phyloP scores from a whole-genome alignment of 768 basidiomycete species.

The Pisolithus orientalis region DNA sequence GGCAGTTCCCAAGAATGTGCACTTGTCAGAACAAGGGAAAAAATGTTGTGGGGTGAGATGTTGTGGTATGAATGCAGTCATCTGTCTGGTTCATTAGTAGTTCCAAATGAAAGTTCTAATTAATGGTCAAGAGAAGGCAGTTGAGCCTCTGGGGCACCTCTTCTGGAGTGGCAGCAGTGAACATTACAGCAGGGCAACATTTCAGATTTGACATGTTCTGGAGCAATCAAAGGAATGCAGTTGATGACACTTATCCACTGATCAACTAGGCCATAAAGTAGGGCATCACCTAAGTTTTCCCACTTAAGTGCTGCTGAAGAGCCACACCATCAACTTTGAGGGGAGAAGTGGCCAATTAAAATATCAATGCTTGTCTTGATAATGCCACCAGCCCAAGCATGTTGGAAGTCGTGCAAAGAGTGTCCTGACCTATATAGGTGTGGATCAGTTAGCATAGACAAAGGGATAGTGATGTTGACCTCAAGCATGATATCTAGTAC shows the following conservation, averaged over 20 bases:
- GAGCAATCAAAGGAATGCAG: constrained; percentile 34
- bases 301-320: constrained; percentile 32
- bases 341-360: constrained; percentile 17
- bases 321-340: constrained; percentile 40
- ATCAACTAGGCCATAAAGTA: constrained; percentile 51
- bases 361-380: constrained; percentile 17
- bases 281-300: constrained; percentile 35
- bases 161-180: constrained; percentile 37
- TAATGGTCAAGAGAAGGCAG: constrained; percentile 30
- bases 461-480: background rate
- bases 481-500: constrained; percentile 44
- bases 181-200: background rate
- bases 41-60: constrained; percentile 19
- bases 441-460: background rate
- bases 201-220: background rate
- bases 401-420: constrained; percentile 19
- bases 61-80: constrained; percentile 16
- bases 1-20: constrained; percentile 72
- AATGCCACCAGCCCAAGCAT: constrained; percentile 12
- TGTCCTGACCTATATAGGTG: constrained; percentile 13
- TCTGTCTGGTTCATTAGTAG: constrained; percentile 8
- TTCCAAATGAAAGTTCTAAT: constrained; percentile 6
- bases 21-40: constrained; percentile 36
- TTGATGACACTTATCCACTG: constrained; percentile 68
- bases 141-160: constrained; percentile 36